Evolutionary conservation across 257 asterid genomes (phyloP).

Genomic region (Solanum chiquidenum): DNA sequence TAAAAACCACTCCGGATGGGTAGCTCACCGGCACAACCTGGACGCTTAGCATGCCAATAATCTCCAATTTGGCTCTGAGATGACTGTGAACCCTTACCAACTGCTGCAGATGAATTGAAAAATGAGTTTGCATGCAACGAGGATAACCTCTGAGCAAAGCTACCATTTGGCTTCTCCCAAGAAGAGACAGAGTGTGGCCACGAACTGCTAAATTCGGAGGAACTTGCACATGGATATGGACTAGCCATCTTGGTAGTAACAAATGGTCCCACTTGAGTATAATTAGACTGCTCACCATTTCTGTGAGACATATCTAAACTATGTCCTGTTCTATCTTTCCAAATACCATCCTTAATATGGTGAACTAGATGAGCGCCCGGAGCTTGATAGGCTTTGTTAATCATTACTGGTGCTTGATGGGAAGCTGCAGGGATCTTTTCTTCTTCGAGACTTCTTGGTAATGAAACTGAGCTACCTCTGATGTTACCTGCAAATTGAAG

Average conservation of each 20-base stretch:
- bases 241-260: conserved; percentile 34
- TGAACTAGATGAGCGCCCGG: conserved; percentile 25
- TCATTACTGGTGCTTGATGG: conserved; percentile 30
- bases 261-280: conserved; percentile 30
- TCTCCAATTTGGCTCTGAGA: conserved; percentile 33
- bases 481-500: conserved; percentile 39
- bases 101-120: conserved; percentile 29
- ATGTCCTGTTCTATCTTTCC: conserved; percentile 32
- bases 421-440: conserved; percentile 27
- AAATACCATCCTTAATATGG: conserved; percentile 32
- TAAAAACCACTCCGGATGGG: conserved; percentile 31
- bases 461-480: conserved; percentile 25
- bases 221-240: conserved; percentile 29
- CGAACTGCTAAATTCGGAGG: conserved; percentile 29
- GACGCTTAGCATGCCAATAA: conserved; percentile 38
- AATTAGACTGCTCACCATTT: conserved; percentile 20
- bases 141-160: conserved; percentile 38
- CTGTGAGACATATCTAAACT: conserved; percentile 28
- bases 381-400: conserved; percentile 28
- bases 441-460: conserved; percentile 29
- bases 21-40: conserved; percentile 14
- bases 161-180: conserved; percentile 46
- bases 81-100: conserved; percentile 22
- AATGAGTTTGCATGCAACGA: conserved; percentile 29
- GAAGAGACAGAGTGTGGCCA: conserved; percentile 46